Evolutionary conservation across 1,284 basidiomycete genomes (phyloP).

Genomic region (Hemileia vastatrix): DNA sequence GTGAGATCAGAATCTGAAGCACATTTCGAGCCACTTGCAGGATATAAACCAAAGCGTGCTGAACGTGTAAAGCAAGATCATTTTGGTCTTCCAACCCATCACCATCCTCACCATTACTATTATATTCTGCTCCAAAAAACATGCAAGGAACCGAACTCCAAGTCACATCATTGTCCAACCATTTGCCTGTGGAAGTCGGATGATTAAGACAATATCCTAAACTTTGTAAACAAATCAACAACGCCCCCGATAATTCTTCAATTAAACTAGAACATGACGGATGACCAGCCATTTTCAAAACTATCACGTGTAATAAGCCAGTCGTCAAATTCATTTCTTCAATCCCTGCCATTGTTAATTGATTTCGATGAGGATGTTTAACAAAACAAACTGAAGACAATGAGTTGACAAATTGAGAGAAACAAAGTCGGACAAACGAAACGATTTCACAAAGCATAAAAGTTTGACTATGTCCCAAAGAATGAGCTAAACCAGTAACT

Average conservation of each 20-base stretch:
- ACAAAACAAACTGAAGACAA: slow-evolving; percentile 5
- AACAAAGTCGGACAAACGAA: slow-evolving; percentile 20
- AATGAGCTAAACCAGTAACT: slow-evolving; percentile 16
- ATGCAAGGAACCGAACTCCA: no score
- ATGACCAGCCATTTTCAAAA: slow-evolving; percentile 18
- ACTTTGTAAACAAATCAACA: slow-evolving; percentile 16
- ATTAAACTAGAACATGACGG: slow-evolving; percentile 9
- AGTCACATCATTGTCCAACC: slow-evolving; percentile 20
- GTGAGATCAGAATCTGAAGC: slow-evolving; percentile 16
- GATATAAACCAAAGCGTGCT: slow-evolving; percentile 22
- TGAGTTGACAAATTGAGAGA: slow-evolving; percentile 13
- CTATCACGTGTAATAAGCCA: slow-evolving; percentile 7
- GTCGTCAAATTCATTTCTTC: slow-evolving; percentile 19
- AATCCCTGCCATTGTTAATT: slow-evolving; percentile 11
- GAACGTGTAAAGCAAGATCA: slow-evolving; percentile 13
- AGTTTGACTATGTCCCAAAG: slow-evolving; percentile 14
- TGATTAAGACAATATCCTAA: slow-evolving; percentile 21
- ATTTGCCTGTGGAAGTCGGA: slow-evolving; percentile 20
- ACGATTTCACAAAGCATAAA: slow-evolving; percentile 21
- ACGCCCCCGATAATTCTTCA: slow-evolving; percentile 7
- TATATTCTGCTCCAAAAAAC: no score
- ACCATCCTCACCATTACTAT: not conserved
- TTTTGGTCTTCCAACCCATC: no score
- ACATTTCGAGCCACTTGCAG: slow-evolving; percentile 18
- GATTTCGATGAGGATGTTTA: slow-evolving; percentile 6